Evolutionary conservation across 495 filamentous ascomycete species (phyloP), one percentile per base, ranked within the genome.

Genomic region (Talaromyces wortmannii): DNA sequence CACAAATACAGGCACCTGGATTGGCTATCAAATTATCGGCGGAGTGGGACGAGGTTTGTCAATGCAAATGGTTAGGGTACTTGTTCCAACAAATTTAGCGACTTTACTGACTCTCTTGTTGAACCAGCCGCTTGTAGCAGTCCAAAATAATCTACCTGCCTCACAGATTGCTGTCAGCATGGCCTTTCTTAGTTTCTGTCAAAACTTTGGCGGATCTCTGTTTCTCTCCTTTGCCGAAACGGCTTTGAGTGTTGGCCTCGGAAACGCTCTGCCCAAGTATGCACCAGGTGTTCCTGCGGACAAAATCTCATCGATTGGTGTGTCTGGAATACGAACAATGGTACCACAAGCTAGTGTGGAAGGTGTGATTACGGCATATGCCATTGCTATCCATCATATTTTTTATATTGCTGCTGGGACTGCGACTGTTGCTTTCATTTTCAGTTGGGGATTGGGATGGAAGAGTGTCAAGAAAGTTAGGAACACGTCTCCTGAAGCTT

Each of bases 171-270:
- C 80, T n/a, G 63, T 78, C 23, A 76, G 67, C n/a, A 78, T 77
- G 58, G 65, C 79, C 7, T 63, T 81, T 48, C 61, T 79, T 32
- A 68, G 75, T 45, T 81, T 83, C 63, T 68, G 64, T 50, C 81
- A 84, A 57, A 73, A 68, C 11, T 58, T 80, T 5, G 74, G 72
- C 13, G 75, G 72, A 13, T 73, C 79, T 16, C 57, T 83, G 6
- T 76, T 77, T 53, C 63, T 78, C 16, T 68, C 73, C 12, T 59
- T 77, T 18, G 74, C 70, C 0, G 72, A 71, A 59, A 86, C 81
- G 48, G 74, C 90, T 55, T 87, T 92, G 59, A 72, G 73, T 43
- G 85, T 84, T 63, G 72, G 76, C 45, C 77, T 90, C 6, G 62
- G 80, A 12, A 58, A 68, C 29, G 71, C 78, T 16, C 69, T 90